Evolutionary conservation across 257 asterid genomes (phyloP).

Genomic region (Solanum bulbocastanum): DNA sequence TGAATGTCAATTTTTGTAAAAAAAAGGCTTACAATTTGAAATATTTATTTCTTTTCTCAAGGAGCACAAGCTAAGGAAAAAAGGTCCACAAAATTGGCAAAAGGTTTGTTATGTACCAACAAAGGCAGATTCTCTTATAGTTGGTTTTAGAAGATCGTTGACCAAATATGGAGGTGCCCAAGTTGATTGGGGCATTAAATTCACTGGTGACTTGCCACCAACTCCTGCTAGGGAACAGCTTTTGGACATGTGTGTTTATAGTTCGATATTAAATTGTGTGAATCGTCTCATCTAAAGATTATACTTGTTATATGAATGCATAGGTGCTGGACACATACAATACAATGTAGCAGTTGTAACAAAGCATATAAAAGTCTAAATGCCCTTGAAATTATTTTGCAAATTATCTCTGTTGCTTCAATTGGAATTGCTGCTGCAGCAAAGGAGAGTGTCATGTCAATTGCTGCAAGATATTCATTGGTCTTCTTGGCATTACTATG

Average conservation of each 20-base stretch:
- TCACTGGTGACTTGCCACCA: conserved; percentile 36
- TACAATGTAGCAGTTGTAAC: conserved; percentile 56
- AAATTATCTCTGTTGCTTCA: conserved; percentile 31
- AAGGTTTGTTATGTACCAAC: conserved; percentile 62
- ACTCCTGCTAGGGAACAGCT: conserved; percentile 63
- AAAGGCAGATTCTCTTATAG: conserved; percentile 43
- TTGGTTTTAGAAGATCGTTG: conserved; percentile 51
- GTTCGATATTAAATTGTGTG: too few relatives aligned
- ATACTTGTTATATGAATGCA: neutral
- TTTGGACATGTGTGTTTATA: conserved; percentile 34
- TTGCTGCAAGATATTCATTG: conserved; percentile 28
- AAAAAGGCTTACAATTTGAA: neutral
- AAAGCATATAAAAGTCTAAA: conserved; percentile 50
- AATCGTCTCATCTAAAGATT: too few relatives aligned
- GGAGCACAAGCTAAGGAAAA: conserved; percentile 47
- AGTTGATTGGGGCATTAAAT: conserved; percentile 51
- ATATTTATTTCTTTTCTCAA: neutral
- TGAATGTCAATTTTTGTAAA: too few relatives aligned
- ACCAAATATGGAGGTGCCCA: conserved; percentile 55
- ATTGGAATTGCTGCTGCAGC: conserved; percentile 57
- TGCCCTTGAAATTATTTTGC: conserved; percentile 36
- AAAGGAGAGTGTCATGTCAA: conserved; percentile 37
- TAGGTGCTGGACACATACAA: conserved; percentile 82
- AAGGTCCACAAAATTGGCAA: conserved; percentile 54
- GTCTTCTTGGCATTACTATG: conserved; percentile 45